Evolutionary conservation across 1,284 basidiomycete genomes (phyloP).

Genomic region (Phylloporus sp.): DNA sequence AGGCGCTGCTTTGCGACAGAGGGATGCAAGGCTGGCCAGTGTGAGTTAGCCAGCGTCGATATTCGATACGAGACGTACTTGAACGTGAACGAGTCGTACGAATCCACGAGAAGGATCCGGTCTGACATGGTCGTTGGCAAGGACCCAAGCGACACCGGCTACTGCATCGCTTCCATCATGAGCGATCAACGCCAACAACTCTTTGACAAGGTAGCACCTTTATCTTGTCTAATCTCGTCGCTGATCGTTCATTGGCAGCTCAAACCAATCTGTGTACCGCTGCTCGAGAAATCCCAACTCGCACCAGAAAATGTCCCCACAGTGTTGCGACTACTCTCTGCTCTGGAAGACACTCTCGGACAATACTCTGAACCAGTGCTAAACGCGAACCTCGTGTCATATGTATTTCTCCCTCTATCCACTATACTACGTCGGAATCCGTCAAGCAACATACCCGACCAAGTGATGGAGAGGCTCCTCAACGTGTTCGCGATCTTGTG

Average conservation of each 20-base stretch:
- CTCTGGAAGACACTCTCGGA: conserved; percentile 58
- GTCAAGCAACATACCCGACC: conserved; percentile 75
- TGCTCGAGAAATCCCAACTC: conserved; percentile 71
- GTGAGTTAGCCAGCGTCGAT: conserved; percentile 8
- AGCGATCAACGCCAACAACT: conserved; percentile 32
- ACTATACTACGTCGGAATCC: conserved; percentile 80
- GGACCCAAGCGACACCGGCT: not conserved
- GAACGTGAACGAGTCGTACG: conserved; percentile 86
- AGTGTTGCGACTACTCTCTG: conserved; percentile 56
- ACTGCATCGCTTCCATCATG: conserved; percentile 4
- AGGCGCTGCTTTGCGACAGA: conserved; percentile 68
- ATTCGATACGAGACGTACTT: conserved; percentile 61
- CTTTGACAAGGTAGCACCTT: conserved; percentile 47
- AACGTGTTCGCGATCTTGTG: conserved; percentile 67
- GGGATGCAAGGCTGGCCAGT: conserved; percentile 63
- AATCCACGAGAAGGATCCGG: conserved; percentile 76
- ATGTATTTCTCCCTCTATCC: conserved; percentile 87
- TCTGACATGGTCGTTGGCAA: conserved; percentile 31
- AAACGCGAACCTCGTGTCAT: conserved; percentile 75
- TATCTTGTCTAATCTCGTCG: not conserved
- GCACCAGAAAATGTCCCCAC: conserved; percentile 59
- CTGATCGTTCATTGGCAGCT: conserved; percentile 56
- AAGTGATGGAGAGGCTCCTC: conserved; percentile 79
- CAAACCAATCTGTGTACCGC: conserved; percentile 79
- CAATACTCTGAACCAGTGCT: conserved; percentile 55